Evolutionary conservation across 2,329 filamentous ascomycete genomes (phyloP).

Genomic region (Aspergillus fischeri): DNA sequence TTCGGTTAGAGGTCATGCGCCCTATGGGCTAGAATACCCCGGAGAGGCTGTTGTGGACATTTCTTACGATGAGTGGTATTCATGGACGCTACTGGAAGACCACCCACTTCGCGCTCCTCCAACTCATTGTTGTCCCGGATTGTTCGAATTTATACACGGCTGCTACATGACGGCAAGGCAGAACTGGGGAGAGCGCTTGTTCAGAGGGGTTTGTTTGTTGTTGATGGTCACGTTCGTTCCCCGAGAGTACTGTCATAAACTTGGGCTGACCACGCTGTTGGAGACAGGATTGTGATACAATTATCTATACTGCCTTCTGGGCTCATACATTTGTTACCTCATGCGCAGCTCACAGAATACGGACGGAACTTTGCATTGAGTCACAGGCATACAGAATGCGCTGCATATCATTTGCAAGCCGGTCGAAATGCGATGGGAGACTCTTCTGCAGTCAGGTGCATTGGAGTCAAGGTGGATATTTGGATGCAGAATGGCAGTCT

Average conservation of each 20-base stretch:
- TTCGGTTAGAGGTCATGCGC: background rate
- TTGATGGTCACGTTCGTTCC: slow-evolving; percentile 21
- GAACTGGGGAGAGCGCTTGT: slow-evolving; percentile 18
- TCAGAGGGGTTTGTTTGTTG: slow-evolving; percentile 22
- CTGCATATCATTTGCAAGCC: slow-evolving; percentile 14
- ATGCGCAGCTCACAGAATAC: background rate
- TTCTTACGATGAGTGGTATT: slow-evolving; percentile 10
- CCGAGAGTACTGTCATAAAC: background rate
- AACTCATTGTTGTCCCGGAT: slow-evolving; percentile 26
- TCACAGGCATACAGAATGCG: slow-evolving; percentile 6
- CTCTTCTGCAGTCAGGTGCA: slow-evolving; percentile 21
- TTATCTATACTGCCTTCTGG: background rate
- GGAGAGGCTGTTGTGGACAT: slow-evolving; percentile 2
- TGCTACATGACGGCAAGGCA: slow-evolving; percentile 11
- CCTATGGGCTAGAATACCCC: slow-evolving; percentile 1
- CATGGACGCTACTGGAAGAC: slow-evolving; percentile 26
- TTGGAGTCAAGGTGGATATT: slow-evolving; percentile 22
- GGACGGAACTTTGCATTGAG: background rate
- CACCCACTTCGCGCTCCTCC: slow-evolving; percentile 33
- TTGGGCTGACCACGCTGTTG: too few relatives aligned
- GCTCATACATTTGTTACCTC: background rate
- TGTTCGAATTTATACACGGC: slow-evolving; percentile 15
- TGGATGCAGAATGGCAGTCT: slow-evolving; percentile 22
- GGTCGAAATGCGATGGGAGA: slow-evolving; percentile 17
- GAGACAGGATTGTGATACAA: background rate